Evolutionary conservation across 108 stramenopile genomes (phyloP), one percentile per base, ranked within the genome.

Genomic region (Skeletonema tropicum): DNA sequence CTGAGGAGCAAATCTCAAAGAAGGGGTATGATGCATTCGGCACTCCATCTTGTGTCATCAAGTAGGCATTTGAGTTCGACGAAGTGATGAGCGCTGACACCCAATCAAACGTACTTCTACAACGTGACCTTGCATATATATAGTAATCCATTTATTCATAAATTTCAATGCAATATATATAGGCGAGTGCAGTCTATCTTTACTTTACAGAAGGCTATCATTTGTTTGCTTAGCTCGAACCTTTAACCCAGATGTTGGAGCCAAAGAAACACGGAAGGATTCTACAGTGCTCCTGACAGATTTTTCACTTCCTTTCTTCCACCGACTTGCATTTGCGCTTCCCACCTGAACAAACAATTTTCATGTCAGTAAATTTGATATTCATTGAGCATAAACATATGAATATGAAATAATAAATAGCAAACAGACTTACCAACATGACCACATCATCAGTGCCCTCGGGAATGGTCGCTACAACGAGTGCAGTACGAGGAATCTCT

Each of bases 401-500:
- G 3, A 10, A 41, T 41, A 41, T 29, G 26, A 29, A 1, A 29
- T 29, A 29, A 29, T 29, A 41, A 41, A 41, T 41, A 14, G 12
- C 39, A 41, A 41, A 41, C 11, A 41, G 39, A 13, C 39, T 41
- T 4, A 88, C 79, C 57, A 90, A 49, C 77, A 88, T 78, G 66
- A 90, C 82, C 9, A 84, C 90, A 60, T 79, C 72, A 14, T 76
- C 62, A 11, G 87, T 72, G 23, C 87, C 87, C 6, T 76, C 23
- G 0, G 85, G 87, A 42, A 88, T 87, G 11, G 87, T 90, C 3
- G 87, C 87, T 6, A 80, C 63, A 2, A 90, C 58, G 5, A 64
- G 72, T 0, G 87, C 90, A 49, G 64, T 64, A 13, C 90, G 81
- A 31, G 90, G 90, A 59, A 88, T 87, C 57, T 90, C 90, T 14